Evolutionary conservation across 2,329 filamentous ascomycete genomes (phyloP).

Genomic region (Stachybotrys echinatus): DNA sequence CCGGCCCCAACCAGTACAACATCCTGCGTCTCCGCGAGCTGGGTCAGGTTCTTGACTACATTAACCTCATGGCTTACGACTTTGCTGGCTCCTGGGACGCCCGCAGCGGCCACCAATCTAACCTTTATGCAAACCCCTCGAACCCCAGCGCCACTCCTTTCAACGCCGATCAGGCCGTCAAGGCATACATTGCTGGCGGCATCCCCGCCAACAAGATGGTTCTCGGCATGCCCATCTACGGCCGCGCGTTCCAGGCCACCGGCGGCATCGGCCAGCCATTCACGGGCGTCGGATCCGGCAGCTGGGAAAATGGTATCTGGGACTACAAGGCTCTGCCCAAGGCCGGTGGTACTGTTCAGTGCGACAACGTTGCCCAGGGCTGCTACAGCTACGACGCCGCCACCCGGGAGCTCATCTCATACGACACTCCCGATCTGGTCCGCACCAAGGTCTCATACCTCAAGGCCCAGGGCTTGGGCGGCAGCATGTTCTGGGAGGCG

Average conservation of each 20-base stretch:
- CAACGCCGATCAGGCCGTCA: constrained; percentile 60
- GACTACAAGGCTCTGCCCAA: constrained; percentile 75
- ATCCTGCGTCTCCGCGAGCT: constrained; percentile 42
- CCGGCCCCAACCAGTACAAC: constrained; percentile 43
- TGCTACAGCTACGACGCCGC: constrained; percentile 65
- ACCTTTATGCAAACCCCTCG: constrained; percentile 53
- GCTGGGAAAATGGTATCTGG: constrained; percentile 71
- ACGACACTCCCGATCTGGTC: constrained; percentile 59
- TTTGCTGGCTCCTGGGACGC: constrained; percentile 68
- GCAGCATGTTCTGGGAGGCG: constrained; percentile 83
- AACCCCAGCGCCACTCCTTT: constrained; percentile 61
- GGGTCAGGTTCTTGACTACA: constrained; percentile 45
- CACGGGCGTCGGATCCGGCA: constrained; percentile 59
- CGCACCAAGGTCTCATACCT: constrained; percentile 62
- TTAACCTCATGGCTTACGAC: constrained; percentile 75
- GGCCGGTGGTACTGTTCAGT: constrained; percentile 49
- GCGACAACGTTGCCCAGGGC: constrained; percentile 54
- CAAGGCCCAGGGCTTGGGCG: constrained; percentile 57
- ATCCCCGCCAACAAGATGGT: constrained; percentile 63
- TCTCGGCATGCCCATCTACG: constrained; percentile 66
- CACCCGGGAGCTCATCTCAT: constrained; percentile 62
- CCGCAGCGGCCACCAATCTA: constrained; percentile 63
- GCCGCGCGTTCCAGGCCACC: constrained; percentile 32
- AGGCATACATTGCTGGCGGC: constrained; percentile 58
- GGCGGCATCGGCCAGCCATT: constrained; percentile 61